These are phyloP conservation scores for Sclerotinia trifoliorum DNA, from an alignment of 2,329 filamentous ascomycete species.

Conservation along the genomic window DNA sequence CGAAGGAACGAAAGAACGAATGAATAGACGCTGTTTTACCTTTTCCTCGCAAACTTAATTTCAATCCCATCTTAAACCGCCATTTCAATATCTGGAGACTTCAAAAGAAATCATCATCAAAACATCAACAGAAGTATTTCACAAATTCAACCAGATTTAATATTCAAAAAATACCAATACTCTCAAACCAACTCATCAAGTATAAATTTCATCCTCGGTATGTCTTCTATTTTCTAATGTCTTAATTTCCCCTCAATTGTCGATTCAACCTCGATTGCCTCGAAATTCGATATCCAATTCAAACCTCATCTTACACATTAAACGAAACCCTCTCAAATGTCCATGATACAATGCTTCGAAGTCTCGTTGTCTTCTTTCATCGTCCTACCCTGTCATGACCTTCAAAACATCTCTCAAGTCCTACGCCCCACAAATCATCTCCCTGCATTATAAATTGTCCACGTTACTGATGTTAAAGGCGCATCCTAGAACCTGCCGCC, in stretches of 20 bases:
- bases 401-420: neutral
- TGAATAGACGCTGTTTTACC: neutral
- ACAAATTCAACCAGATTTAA: neutral
- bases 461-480: constrained; percentile 21
- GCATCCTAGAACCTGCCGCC: constrained; percentile 26
- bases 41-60: constrained; percentile 8
- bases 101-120: neutral
- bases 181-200: constrained; percentile 5
- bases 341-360: constrained; percentile 11
- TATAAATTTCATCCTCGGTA: constrained; percentile 25
- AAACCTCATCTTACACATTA: constrained; percentile 23
- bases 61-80: neutral
- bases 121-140: constrained; percentile 1
- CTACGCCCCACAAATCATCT: constrained; percentile 16
- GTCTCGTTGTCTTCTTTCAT: constrained; percentile 17
- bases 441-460: constrained; percentile 22
- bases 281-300: neutral
- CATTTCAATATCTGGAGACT: neutral
- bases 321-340: constrained; percentile 18
- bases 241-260: constrained; percentile 14
- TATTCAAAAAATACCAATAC: constrained; percentile 10
- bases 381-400: constrained; percentile 16
- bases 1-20: constrained; percentile 7
- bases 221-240: constrained; percentile 21
- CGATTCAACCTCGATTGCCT: constrained; percentile 7